Percentiles rank a stretch among this genome's conserved stretches.
These are phyloP conservation scores for Vicia sativa DNA, from an alignment of 306 rosid genomes.

Conservation along the genomic window DNA sequence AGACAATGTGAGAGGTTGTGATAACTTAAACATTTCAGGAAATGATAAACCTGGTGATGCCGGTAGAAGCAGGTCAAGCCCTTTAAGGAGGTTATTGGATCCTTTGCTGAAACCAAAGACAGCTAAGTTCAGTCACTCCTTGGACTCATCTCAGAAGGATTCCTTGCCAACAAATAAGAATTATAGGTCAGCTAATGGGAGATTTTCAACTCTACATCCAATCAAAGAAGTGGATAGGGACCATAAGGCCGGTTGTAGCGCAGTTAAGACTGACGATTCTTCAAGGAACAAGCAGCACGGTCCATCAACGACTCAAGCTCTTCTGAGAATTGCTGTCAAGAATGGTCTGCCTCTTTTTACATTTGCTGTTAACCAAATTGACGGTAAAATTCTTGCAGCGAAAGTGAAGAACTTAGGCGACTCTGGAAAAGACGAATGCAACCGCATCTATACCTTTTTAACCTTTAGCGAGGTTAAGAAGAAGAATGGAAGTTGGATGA, in stretches of 20 bases:
- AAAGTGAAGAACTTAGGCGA: conserved; percentile 67
- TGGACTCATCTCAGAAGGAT: conserved; percentile 55
- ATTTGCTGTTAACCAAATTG: conserved; percentile 74
- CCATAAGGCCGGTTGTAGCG: conserved; percentile 54
- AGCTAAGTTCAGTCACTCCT: conserved; percentile 46
- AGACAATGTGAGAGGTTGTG: conserved; percentile 44
- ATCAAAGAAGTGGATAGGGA: conserved; percentile 53
- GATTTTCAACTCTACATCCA: conserved; percentile 43
- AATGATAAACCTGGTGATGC: conserved; percentile 53
- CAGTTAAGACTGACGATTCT: conserved; percentile 45
- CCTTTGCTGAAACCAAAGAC: conserved; percentile 76
- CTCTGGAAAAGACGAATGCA: conserved; percentile 51
- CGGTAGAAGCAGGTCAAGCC: conserved; percentile 71
- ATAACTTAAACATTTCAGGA: conserved; percentile 51
- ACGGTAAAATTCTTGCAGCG: conserved; percentile 75
- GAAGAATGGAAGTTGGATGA: conserved; percentile 82
- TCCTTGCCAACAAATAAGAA: conserved; percentile 50
- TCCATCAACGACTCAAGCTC: conserved; percentile 69
- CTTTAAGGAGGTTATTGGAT: conserved; percentile 81
- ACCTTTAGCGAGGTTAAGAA: conserved; percentile 71
- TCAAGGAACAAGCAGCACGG: conserved; percentile 50
- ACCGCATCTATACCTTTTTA: conserved; percentile 67
- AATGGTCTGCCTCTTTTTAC: conserved; percentile 83
- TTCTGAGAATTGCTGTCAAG: conserved; percentile 73
- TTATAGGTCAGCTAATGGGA: conserved; percentile 46